These are phyloP conservation scores for Eremothecium sinecaudum DNA, from an alignment of 1,139 yeast species.

Conservation along the genomic window DNA sequence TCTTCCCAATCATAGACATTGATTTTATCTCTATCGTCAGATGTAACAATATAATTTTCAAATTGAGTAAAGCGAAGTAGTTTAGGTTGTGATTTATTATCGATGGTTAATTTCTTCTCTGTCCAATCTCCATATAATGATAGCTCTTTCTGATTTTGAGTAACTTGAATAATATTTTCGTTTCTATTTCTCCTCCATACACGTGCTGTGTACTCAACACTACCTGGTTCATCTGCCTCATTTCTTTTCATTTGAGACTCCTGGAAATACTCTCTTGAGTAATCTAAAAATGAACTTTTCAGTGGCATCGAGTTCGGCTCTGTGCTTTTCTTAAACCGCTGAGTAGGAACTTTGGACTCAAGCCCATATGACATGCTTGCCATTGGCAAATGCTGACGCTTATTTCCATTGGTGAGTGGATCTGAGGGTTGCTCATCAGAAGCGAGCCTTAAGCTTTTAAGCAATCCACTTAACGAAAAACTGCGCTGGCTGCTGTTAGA, in stretches of 20 bases:
- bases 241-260: constrained; percentile 89
- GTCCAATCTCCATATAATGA: constrained; percentile 86
- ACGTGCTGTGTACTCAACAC: constrained; percentile 71
- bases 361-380: constrained; percentile 40
- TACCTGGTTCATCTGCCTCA: constrained; percentile 90
- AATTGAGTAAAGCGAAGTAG: constrained; percentile 77
- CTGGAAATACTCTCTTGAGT: constrained; percentile 87
- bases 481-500: neutral
- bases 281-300: constrained; percentile 72
- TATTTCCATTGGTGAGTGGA: constrained; percentile 1
- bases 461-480: constrained; percentile 2
- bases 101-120: constrained; percentile 48
- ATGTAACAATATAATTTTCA: constrained; percentile 71
- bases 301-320: constrained; percentile 46
- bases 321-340: constrained; percentile 34
- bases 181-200: constrained; percentile 88
- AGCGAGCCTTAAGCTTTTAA: constrained; percentile 2
- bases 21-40: constrained; percentile 78
- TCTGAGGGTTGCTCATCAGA: constrained; percentile 2
- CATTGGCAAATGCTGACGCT: constrained; percentile 16
- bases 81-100: constrained; percentile 74
- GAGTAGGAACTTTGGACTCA: constrained; percentile 34
- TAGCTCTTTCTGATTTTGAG: constrained; percentile 81
- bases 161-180: constrained; percentile 74
- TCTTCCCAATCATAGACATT: constrained; percentile 86